These are phyloP conservation scores for Russula emetica DNA, from an alignment of 768 basidiomycete species.

Conservation along the genomic window DNA sequence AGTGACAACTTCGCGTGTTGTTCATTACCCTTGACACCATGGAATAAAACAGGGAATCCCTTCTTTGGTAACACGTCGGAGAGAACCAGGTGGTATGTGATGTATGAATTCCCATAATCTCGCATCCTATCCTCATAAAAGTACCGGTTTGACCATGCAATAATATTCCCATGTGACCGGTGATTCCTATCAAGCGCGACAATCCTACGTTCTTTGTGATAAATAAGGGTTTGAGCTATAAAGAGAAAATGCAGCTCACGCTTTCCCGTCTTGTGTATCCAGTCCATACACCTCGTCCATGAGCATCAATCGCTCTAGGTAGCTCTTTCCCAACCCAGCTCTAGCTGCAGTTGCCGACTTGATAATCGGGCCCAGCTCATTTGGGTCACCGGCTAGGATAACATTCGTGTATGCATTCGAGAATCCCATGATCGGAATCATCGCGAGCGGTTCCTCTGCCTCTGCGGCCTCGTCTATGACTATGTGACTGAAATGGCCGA, in stretches of 20 bases:
- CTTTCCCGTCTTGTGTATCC: conserved; percentile 29
- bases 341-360: conserved; percentile 32
- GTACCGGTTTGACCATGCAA: conserved; percentile 50
- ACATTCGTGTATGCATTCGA: conserved; percentile 36
- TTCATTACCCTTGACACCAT: conserved; percentile 36
- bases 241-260: conserved; percentile 31
- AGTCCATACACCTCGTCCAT: conserved; percentile 33
- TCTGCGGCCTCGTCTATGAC: conserved; percentile 66
- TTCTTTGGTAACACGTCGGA: conserved; percentile 33
- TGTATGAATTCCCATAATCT: conserved; percentile 30
- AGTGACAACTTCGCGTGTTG: conserved; percentile 35
- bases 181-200: conserved; percentile 23
- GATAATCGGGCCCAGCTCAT: conserved; percentile 39
- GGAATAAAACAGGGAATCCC: conserved; percentile 36
- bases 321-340: conserved; percentile 35
- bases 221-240: background rate
- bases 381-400: conserved; percentile 38
- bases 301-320: conserved; percentile 38
- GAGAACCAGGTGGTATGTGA: conserved; percentile 31
- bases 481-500: conserved; percentile 57
- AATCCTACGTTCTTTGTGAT: conserved; percentile 21
- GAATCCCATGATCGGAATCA: conserved; percentile 41
- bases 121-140: conserved; percentile 39
- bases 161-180: conserved; percentile 38
- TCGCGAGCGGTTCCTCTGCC: conserved; percentile 52